Conservation (phyloP, 208 protist species). For the Acanthamoeba castellanii region DNA sequence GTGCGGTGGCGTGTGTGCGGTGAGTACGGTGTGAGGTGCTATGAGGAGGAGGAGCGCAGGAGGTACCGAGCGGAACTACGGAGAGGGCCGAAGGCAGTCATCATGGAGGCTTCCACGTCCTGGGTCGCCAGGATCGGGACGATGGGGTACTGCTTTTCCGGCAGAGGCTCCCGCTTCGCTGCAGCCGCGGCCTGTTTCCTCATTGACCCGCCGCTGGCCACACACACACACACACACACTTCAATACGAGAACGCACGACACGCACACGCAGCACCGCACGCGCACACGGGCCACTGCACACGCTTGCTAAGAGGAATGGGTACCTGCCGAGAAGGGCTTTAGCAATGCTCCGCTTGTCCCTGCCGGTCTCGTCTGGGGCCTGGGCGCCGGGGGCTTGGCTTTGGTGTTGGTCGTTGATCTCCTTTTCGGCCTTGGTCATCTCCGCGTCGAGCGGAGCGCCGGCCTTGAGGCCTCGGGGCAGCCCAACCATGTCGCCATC, state of each 20-base stretch:
- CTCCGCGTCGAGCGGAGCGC: neutral
- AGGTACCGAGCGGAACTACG: neutral
- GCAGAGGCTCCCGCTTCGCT: neutral
- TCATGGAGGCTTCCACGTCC: neutral
- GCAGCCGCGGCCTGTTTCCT: neutral
- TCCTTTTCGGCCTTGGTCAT: conserved; percentile 1
- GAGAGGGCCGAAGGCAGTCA: neutral
- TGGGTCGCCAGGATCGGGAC: neutral
- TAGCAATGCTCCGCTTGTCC: neutral
- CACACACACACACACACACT: too few relatives aligned
- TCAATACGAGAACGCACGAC: too few relatives aligned
- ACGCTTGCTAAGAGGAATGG: neutral
- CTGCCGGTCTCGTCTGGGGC: neutral
- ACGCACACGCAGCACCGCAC: too few relatives aligned
- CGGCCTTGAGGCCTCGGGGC: neutral
- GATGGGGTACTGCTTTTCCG: neutral
- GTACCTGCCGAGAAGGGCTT: neutral
- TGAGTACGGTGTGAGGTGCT: neutral
- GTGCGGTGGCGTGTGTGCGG: neutral
- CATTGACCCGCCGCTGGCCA: neutral
- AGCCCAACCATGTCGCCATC: neutral
- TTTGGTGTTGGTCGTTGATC: neutral
- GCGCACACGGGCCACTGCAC: too few relatives aligned
- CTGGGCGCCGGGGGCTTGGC: neutral
- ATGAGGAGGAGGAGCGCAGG: neutral